Evolutionary conservation across 306 rosid species (phyloP).

Genomic region (Lablab purpureus): DNA sequence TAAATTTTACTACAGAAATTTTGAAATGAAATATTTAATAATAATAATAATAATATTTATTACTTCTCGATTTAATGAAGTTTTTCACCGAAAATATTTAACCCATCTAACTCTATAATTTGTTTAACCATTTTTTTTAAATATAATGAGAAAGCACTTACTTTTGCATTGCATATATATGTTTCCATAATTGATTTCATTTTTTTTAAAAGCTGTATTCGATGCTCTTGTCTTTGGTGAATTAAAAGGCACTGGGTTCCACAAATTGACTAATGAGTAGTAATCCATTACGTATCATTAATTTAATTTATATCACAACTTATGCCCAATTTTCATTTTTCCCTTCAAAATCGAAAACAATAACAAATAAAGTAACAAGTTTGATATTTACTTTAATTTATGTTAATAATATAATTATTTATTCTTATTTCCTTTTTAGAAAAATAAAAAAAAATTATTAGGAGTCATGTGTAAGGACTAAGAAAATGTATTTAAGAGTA

Average conservation of each 20-base stretch:
- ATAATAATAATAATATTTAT: too few relatives aligned
- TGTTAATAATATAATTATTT: neutral
- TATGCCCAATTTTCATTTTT: neutral
- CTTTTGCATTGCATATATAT: neutral
- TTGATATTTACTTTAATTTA: neutral
- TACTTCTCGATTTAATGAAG: neutral
- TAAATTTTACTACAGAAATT: too few relatives aligned
- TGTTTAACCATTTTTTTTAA: neutral
- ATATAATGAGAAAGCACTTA: neutral
- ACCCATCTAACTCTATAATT: constrained; percentile 14
- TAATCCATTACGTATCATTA: constrained; percentile 1
- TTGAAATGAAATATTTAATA: too few relatives aligned
- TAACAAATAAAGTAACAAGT: neutral
- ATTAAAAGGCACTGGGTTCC: constrained; percentile 32
- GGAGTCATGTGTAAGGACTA: too few relatives aligned
- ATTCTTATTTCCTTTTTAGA: neutral
- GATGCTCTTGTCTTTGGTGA: constrained; percentile 18
- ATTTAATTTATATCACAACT: constrained; percentile 14
- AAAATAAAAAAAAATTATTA: neutral
- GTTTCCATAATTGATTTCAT: neutral
- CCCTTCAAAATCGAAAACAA: neutral
- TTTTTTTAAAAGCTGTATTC: neutral
- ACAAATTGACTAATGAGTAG: constrained; percentile 39
- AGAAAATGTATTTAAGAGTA: too few relatives aligned
- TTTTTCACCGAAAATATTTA: neutral